Evolutionary conservation across 441 rosid genomes (phyloP), one percentile per base, ranked within the genome.

Genomic region (Daphne laureola): DNA sequence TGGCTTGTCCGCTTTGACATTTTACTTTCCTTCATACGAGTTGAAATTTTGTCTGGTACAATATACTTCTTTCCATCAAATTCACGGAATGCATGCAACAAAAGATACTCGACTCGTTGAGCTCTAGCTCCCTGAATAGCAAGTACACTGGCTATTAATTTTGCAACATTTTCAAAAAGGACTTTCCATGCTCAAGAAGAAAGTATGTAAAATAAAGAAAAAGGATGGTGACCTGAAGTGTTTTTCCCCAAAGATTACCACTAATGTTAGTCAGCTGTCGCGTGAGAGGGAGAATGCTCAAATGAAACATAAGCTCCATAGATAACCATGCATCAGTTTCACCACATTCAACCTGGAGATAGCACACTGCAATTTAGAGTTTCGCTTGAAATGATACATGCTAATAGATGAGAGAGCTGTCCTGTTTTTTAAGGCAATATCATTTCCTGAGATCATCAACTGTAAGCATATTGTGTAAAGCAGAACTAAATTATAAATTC

Each of bases 261-360:
- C 99, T 87, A 69, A 93, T 93, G 68, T 87, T 90, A 44, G 99
- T 87, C 62, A 93, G 82, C 75, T 93, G 96, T 44, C 93, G 97
- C 9, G 97, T 93, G 58, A 90, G 99, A 47, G 99, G 99, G 75
- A 93, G 96, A 77, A 82, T 75, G 58, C 93, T 90, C 68, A 90
- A 62, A 81, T 84, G 93, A 80, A 93, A 85, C 99, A 90, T 87
- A 64, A 93, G 93, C 79, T 93, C 99, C 99, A 93, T 76, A 18
- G 99, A 85, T 62, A 93, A 73, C 97, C 97, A 90, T 47, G 97
- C 96, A 82, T 93, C 99, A 43, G 95, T 87, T 74, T 93, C 99
- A 11, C 97, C 99, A 59, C 66, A 87, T 67, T 93, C 97, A 67
- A 90, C 81, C 99, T 93, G 89, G 46, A 68, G 16, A 49, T 45